These are phyloP conservation scores for Boletus eberwhitei DNA, from an alignment of 768 basidiomycete genomes.

Conservation along the genomic window DNA sequence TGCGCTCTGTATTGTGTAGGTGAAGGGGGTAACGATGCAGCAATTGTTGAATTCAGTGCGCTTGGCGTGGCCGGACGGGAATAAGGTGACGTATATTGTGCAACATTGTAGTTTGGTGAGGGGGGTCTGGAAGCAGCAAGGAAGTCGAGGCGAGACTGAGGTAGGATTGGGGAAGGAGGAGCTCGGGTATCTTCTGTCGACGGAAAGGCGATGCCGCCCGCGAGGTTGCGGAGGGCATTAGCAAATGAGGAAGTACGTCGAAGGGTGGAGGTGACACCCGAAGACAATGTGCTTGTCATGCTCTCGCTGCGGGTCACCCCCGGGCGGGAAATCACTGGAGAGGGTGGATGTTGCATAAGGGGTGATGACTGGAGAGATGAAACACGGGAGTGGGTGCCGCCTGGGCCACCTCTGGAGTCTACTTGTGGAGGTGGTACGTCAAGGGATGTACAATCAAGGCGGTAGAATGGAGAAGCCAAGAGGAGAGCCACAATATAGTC, in stretches of 20 bases:
- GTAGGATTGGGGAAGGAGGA: conserved; percentile 33
- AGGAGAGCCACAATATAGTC: conserved; percentile 92
- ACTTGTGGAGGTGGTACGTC: conserved; percentile 42
- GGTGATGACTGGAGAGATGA: conserved; percentile 53
- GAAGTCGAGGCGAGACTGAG: conserved; percentile 23
- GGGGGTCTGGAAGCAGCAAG: conserved; percentile 63
- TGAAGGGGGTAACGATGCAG: conserved; percentile 30
- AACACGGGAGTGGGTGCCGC: conserved; percentile 38
- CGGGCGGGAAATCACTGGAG: conserved; percentile 48
- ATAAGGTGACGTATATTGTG: conserved; percentile 76
- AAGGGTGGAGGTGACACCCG: conserved; percentile 63
- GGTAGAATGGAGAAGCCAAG: conserved; percentile 82
- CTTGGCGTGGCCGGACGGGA: conserved; percentile 48
- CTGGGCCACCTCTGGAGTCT: conserved; percentile 32
- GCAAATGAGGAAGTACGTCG: conserved; percentile 81
- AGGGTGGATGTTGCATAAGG: conserved; percentile 40
- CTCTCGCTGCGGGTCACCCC: conserved; percentile 57
- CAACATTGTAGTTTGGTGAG: conserved; percentile 74
- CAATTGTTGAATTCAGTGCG: conserved; percentile 20
- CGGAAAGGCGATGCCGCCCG: conserved; percentile 71
- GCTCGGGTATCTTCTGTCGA: conserved; percentile 51
- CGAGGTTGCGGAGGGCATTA: conserved; percentile 65
- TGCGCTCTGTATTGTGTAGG: conserved; percentile 34
- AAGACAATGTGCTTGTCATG: conserved; percentile 56
- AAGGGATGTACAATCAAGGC: conserved; percentile 66